Percentiles rank a stretch among this genome's conserved stretches.
These are phyloP conservation scores for Talaromyces verruculosus DNA, from an alignment of 2,329 filamentous ascomycete genomes.

Conservation along the genomic window DNA sequence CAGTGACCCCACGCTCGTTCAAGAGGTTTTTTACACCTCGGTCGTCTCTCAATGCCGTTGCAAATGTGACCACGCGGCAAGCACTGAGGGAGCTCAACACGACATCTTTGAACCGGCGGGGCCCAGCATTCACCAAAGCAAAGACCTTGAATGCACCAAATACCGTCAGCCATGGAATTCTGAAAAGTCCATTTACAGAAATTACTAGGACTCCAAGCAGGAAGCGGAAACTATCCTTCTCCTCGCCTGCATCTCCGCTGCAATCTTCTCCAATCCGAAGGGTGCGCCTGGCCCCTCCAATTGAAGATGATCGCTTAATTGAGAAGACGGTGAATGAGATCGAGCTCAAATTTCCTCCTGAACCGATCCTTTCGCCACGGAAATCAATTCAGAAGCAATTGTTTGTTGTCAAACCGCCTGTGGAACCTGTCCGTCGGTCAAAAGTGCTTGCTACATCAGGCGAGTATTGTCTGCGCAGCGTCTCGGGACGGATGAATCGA, in stretches of 20 bases:
- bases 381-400: conserved; percentile 20
- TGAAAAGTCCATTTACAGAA: conserved; percentile 32
- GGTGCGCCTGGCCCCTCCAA: conserved; percentile 36
- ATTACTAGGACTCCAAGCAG: conserved; percentile 42
- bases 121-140: conserved; percentile 43
- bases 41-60: conserved; percentile 37
- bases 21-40: conserved; percentile 53
- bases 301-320: conserved; percentile 34
- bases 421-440: conserved; percentile 39
- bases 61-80: conserved; percentile 45
- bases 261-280: conserved; percentile 52
- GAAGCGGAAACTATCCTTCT: conserved; percentile 49
- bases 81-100: conserved; percentile 46
- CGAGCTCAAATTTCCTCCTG: conserved; percentile 19
- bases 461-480: conserved; percentile 41
- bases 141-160: conserved; percentile 28
- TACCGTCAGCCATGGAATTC: conserved; percentile 24
- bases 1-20: conserved; percentile 54
- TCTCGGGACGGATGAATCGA: conserved; percentile 34
- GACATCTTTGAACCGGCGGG: conserved; percentile 44
- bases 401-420: conserved; percentile 23
- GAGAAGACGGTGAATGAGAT: conserved; percentile 32
- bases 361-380: conserved; percentile 11
- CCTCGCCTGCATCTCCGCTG: conserved; percentile 47
- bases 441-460: conserved; percentile 39